Conservation (phyloP, 345 rosid species). For the Populus deltoides region DNA sequence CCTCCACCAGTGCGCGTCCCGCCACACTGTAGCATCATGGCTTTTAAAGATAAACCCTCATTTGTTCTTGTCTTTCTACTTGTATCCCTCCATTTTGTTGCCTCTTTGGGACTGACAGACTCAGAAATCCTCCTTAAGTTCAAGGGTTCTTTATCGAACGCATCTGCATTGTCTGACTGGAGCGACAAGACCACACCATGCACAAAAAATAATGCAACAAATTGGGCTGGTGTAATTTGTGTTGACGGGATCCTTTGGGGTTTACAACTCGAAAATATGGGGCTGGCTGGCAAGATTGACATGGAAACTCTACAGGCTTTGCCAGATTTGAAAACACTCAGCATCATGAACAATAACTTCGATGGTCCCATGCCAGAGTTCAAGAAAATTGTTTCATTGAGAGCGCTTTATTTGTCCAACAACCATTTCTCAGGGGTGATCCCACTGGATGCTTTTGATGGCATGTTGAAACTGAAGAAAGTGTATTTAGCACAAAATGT, state of each 20-base stretch:
- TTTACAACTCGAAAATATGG: constrained; percentile 58
- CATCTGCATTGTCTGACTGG: constrained; percentile 43
- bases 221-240: constrained; percentile 72
- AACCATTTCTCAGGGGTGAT: constrained; percentile 60
- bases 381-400: constrained; percentile 45
- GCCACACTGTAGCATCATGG: constrained; percentile 19
- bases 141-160: constrained; percentile 44
- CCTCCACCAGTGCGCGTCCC: constrained; percentile 53
- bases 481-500: constrained; percentile 48
- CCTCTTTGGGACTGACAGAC: constrained; percentile 36
- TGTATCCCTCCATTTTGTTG: constrained; percentile 4
- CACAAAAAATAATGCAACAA: constrained; percentile 14
- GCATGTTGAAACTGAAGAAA: constrained; percentile 62
- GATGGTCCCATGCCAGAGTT: constrained; percentile 58
- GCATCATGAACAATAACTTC: constrained; percentile 59
- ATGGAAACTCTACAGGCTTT: constrained; percentile 36
- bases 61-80: not conserved
- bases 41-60: not conserved
- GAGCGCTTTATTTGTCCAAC: constrained; percentile 55
- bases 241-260: constrained; percentile 47
- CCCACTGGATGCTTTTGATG: constrained; percentile 50
- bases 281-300: constrained; percentile 51
- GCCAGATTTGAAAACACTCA: constrained; percentile 47
- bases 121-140: constrained; percentile 55
- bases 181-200: constrained; percentile 36